Evolutionary conservation across 768 basidiomycete species (phyloP), one percentile per base, ranked within the genome.

Genomic region (Austroboletus eburneus): DNA sequence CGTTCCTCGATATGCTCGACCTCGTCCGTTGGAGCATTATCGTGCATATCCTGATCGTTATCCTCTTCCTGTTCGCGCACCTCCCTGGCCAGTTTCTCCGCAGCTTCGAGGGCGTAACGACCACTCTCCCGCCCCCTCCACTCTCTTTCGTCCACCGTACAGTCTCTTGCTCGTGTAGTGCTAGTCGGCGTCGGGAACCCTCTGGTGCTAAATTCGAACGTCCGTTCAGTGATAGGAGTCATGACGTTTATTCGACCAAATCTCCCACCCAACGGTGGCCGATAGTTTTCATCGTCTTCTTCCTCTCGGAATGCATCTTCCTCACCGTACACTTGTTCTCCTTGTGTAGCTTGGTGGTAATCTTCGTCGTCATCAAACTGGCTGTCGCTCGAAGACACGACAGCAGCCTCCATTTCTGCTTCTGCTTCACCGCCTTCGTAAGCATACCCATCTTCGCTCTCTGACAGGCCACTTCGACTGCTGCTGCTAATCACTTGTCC

Each of bases 191-290:
- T 58, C 38, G 68, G 66, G 33, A 68, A 56, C 20, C 64, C 64
- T 48, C 80, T 72, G 14, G 80, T 85, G 55, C 81, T 85, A 62
- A 74, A 94, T 66, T 98, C 96, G 57, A 80, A 79, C 9, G 96
- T 98, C 34, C 94, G 77, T 66, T 99, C 96, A 12, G 91, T 91
- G 65, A 98, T 97, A 3, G 96, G 95, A 9, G 95, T 98, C 92
- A 99, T 93, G 46, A 94, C 84, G 59, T 87, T 83, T 68, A 97
- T 88, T 48, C 78, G 74, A 29, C 86, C 87, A 60, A 89, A 87
- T 22, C 88, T 79, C 16, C 87, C 83, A 14, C 84, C 85, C 42
- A 85, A 71, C 23, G 86, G 84, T 16, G 64, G 64, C 29, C 56
- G 59, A 42, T 66, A 61, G 33, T 58, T 60, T 4, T 59, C 56